Percentiles rank a stretch among this genome's conserved stretches.
phyloP scores from a whole-genome alignment of 2,329 filamentous ascomycete genomes.

The Gaeumannomyces tritici region DNA sequence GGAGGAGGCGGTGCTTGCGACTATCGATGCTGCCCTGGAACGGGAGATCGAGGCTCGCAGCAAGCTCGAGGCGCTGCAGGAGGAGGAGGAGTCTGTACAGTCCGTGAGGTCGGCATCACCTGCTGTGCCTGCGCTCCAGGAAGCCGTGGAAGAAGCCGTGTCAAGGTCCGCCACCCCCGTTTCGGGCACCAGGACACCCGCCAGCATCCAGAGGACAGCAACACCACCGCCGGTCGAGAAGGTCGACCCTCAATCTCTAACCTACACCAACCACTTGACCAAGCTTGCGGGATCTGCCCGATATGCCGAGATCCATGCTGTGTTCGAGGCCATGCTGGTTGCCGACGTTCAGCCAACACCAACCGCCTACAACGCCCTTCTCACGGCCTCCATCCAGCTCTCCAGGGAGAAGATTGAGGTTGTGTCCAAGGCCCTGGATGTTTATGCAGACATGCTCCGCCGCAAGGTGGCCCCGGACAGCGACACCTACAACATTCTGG shows the following conservation, averaged over 20 bases:
- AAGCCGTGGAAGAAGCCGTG: conserved; percentile 25
- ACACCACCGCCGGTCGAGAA: conserved; percentile 33
- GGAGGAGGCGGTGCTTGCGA: conserved; percentile 56
- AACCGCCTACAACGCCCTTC: conserved; percentile 82
- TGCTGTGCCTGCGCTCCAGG: background rate
- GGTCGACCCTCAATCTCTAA: conserved; percentile 48
- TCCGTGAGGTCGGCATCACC: conserved; percentile 25
- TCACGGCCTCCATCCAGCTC: conserved; percentile 76
- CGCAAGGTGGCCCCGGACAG: conserved; percentile 74
- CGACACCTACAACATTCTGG: conserved; percentile 79
- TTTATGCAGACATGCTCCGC: conserved; percentile 93
- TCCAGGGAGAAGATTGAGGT: conserved; percentile 72
- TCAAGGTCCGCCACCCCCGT: conserved; percentile 32
- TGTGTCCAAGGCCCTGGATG: conserved; percentile 83
- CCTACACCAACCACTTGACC: conserved; percentile 70
- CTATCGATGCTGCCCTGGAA: conserved; percentile 77
- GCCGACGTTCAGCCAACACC: conserved; percentile 74
- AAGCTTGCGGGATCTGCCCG: conserved; percentile 62
- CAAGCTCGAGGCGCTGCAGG: conserved; percentile 32
- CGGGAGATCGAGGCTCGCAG: conserved; percentile 58
- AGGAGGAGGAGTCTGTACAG: conserved; percentile 28
- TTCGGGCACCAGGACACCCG: conserved; percentile 31
- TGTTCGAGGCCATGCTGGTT: conserved; percentile 84
- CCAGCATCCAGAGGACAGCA: conserved; percentile 42
- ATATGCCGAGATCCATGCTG: conserved; percentile 79